A percentile compares a stretch with the other conserved stretches of the same genome.
Conservation (phyloP, 163 green algal genomes). For the Picocystis sp. region DNA sequence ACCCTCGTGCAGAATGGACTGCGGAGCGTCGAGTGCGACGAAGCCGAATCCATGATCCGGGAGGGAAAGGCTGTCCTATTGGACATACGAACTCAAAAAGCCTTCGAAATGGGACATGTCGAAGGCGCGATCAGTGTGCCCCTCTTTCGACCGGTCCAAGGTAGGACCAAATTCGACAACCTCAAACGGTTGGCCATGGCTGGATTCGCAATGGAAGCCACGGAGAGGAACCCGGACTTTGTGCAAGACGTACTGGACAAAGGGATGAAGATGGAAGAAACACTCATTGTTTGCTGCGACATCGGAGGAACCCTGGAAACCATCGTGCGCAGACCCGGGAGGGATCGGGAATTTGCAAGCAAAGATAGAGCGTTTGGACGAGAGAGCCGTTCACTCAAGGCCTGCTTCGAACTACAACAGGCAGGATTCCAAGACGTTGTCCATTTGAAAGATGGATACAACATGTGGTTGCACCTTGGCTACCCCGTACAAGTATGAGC, state of each 20-base stretch:
- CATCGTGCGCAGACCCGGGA: conserved; percentile 23
- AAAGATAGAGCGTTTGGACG: conserved; percentile 39
- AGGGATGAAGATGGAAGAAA: conserved; percentile 34
- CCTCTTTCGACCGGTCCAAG: conserved; percentile 47
- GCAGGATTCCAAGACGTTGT: conserved; percentile 3
- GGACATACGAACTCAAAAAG: neutral
- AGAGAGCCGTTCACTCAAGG: conserved; percentile 62
- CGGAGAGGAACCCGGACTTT: conserved; percentile 63
- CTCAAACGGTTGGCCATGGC: conserved; percentile 58
- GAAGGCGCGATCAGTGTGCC: conserved; percentile 43
- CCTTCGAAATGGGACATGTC: conserved; percentile 1
- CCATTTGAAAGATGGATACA: conserved; percentile 3
- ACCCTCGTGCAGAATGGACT: neutral
- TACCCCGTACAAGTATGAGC: neutral
- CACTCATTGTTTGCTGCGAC: conserved; percentile 33
- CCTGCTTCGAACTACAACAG: conserved; percentile 46
- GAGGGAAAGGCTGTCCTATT: neutral
- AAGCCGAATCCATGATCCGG: conserved; percentile 3
- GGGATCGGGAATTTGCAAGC: conserved; percentile 12
- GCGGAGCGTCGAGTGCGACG: neutral
- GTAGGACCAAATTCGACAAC: conserved; percentile 47
- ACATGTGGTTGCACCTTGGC: conserved; percentile 3
- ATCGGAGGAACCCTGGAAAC: conserved; percentile 49
- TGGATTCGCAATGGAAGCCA: conserved; percentile 53
- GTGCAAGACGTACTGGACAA: conserved; percentile 1